A percentile compares a stretch with the other conserved stretches of the same genome.
Evolutionary conservation across 345 rosid species (phyloP).

Genomic region (Isatis tinctoria): DNA sequence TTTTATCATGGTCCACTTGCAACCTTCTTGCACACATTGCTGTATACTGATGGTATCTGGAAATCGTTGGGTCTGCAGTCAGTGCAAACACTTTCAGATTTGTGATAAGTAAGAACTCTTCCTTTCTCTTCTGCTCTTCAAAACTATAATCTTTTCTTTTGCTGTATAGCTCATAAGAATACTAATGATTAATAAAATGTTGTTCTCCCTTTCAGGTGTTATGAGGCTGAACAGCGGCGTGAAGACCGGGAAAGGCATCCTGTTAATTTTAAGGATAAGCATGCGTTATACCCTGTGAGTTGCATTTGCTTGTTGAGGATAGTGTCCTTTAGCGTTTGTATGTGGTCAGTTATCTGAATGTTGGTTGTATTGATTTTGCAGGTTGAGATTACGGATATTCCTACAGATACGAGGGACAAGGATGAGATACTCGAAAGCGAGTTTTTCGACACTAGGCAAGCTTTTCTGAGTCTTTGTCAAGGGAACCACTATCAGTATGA

Average conservation of each 20-base stretch:
- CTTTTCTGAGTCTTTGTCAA: constrained; percentile 98
- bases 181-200: neutral
- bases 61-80: constrained; percentile 84
- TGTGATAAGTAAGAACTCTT: constrained; percentile 77
- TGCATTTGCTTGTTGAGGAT: constrained; percentile 19
- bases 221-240: constrained; percentile 77
- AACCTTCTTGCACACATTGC: constrained; percentile 89
- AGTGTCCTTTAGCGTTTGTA: constrained; percentile 3
- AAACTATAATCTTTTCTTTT: neutral
- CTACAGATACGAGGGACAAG: constrained; percentile 82
- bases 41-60: constrained; percentile 92
- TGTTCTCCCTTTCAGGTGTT: constrained; percentile 54
- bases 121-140: constrained; percentile 12
- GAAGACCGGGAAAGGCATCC: constrained; percentile 98
- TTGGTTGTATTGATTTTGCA: constrained; percentile 34
- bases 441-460: constrained; percentile 98
- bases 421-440: constrained; percentile 99
- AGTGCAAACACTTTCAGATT: constrained; percentile 92
- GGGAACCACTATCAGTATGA: constrained; percentile 99
- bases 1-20: constrained; percentile 99
- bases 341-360: neutral
- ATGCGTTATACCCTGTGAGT: constrained; percentile 72
- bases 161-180: neutral
- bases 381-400: constrained; percentile 71
- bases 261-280: constrained; percentile 73